Base-by-base conservation (phyloP, 2,329 filamentous ascomycete species). In the Epichloe scottii region DNA sequence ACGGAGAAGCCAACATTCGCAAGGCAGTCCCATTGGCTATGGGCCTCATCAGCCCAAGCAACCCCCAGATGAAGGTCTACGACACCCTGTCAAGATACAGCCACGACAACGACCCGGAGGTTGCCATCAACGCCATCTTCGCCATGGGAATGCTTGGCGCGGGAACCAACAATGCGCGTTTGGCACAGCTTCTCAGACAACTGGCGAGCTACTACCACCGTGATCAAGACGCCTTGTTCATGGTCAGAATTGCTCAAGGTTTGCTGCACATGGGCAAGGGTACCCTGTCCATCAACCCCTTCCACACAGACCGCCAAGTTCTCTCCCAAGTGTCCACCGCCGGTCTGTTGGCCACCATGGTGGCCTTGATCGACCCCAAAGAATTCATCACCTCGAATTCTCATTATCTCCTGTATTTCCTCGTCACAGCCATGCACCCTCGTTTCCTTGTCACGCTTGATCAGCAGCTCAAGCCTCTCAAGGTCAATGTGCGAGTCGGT, bases 31-130 rank as follows among this genome's bases (percentile, higher is more conserved):
- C 93, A 37, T 77, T 98, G 50, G 93, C 93, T 26, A 94, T 98
- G 89, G 94, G 90, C 62, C 78, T 98, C 50, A 85, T 98, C 64
- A 95, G 88, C 70, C 89, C 94, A 12, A 96, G 89, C 72, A 98
- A 98, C 72, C 93, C 93, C 11, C 94, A 98, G 68, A 98, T 98
- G 91, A 98, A 97, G 77, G 87, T 98, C 46, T 98, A 98, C 73
- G 93, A 98, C 68, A 98, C 93, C 0, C 76, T 98, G 11, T 98
- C 93, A 48, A 79, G 93, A 63, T 98, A 98, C 77, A 94, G 87
- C 57, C 93, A 98, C 78, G 93, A 98, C 73, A 98, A 93, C 59
- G 93, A 98, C 71, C 94, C 91, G 55, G 93, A 98, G 62, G 93
- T 98, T 45, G 93, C 93, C 39, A 87, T 98, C 69, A 98, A 97